Base-by-base conservation (phyloP, 1,139 yeast species). In the Sugiyamaella neomexicana region DNA sequence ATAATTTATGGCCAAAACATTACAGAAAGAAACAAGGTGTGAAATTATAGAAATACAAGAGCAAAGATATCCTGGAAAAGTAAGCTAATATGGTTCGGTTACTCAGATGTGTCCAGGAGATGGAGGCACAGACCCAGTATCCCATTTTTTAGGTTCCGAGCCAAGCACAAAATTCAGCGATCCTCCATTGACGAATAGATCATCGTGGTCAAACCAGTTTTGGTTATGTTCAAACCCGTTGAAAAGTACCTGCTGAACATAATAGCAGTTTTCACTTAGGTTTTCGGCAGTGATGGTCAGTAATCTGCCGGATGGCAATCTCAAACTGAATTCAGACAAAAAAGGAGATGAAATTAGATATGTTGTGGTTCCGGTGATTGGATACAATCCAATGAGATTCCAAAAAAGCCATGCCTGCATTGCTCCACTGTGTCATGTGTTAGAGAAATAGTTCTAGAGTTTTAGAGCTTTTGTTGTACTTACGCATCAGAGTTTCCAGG, bases 351-450 rank as follows among this genome's bases (percentile, higher is more conserved):
- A 56, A 7, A 74, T 55, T 23, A 74, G 61, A 54, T 74, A 74
- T 1, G 74, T 67, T 17, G 75, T 68, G 1, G 77, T 72, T 1
- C 76, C 76, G 16, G 76, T 63, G 20, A 73, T 66, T 5, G 77
- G 77, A 55, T 73, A 74, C 23, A 74, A 53, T 0, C 78, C 78
- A 39, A 71, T 58, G 51, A 74, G 55, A 5, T 67, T 72, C 61
- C 72, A 73, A 42, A 73, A 66, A 13, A 72, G 57, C 75, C 76
- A 74, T 1, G 73, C 68, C 54, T 73, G 76, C 75, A 74, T 72
- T 6, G 77, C 74, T 12, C 77, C 77, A 20, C 50, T 46, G 27
- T 38, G 2, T 2, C 9, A 36, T 20, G 5, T 37, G 50, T 46
- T 46, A 46, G 50, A 15, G 15, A 12, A 10, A 31, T n/a, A 31